Conservation (phyloP, 306 rosid genomes). For the Quercus wislizeni region DNA sequence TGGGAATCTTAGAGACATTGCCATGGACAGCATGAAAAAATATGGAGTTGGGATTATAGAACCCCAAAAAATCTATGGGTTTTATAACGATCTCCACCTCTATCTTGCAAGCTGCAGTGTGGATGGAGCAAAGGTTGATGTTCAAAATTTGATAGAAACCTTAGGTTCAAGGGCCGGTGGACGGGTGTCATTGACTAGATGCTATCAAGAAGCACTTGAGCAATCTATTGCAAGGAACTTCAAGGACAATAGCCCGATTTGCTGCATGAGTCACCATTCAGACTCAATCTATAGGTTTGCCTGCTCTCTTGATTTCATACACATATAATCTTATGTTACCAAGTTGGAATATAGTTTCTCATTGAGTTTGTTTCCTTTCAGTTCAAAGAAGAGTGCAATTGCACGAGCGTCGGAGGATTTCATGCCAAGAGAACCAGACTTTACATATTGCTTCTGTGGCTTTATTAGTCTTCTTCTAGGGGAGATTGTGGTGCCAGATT, state of each 20-base stretch:
- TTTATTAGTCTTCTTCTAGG: constrained; percentile 68
- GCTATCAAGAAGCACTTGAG: constrained; percentile 63
- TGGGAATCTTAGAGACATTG: constrained; percentile 47
- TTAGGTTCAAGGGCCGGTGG: constrained; percentile 67
- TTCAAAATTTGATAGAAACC: constrained; percentile 62
- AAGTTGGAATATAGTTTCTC: constrained; percentile 1
- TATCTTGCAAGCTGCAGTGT: constrained; percentile 62
- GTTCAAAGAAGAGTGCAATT: constrained; percentile 61
- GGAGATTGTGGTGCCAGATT: constrained; percentile 71
- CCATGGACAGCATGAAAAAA: constrained; percentile 59
- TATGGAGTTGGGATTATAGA: constrained; percentile 61
- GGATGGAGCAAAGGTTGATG: constrained; percentile 78
- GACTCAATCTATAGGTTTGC: constrained; percentile 66
- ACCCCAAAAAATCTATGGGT: constrained; percentile 45
- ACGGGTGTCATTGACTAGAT: constrained; percentile 45
- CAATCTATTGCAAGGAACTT: constrained; percentile 56
- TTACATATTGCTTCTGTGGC: constrained; percentile 68
- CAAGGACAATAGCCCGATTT: constrained; percentile 44
- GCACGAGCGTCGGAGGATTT: constrained; percentile 79
- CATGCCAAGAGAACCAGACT: constrained; percentile 81
- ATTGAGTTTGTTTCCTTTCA: constrained; percentile 19
- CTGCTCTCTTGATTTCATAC: background rate
- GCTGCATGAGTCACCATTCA: constrained; percentile 64
- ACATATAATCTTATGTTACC: background rate
- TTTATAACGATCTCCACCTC: constrained; percentile 61